Evolutionary conservation across 2,329 filamentous ascomycete species (phyloP), one percentile per base, ranked within the genome.

Genomic region (Endocalyx cinctus): DNA sequence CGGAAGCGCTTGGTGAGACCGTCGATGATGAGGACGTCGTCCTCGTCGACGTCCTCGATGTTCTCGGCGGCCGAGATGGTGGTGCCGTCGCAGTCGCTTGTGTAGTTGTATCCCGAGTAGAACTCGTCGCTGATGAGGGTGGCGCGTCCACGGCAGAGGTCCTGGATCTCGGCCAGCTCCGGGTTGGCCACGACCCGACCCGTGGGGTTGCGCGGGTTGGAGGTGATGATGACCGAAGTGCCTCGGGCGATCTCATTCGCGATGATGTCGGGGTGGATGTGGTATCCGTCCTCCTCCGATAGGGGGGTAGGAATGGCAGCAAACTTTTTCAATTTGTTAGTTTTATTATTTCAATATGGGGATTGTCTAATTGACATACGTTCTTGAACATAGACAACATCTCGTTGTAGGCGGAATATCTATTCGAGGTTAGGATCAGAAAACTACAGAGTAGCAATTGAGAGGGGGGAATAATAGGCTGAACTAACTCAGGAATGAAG

Each of bases 331-430:
- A n/a, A n/a, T n/a, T n/a, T n/a, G n/a, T n/a, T n/a, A n/a, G n/a
- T n/a, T n/a, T n/a, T n/a, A n/a, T n/a, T n/a, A n/a, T n/a, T n/a
- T n/a, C n/a, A n/a, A n/a, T n/a, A n/a, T n/a, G n/a, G n/a, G n/a
- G n/a, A n/a, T n/a, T n/a, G n/a, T n/a, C n/a, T n/a, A n/a, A 13
- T 7, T 31, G 30, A 58, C 74, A 49, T 52, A 80, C 78, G 62
- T 95, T 95, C 66, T 86, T 88, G 74, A 97, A 96, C 38, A 96
- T 69, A 37, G 82, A 87, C 66, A 96, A 66, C 89, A 97, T 96
- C 69, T 96, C 89, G 55, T 94, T 95, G 70, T 97, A 97, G 3
- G 90, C 90, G 4, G 89, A 95, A 66, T 96, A 96, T n/a, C n/a
- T n/a, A n/a, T n/a, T n/a, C n/a, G n/a, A n/a, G n/a, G n/a, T n/a